Evolutionary conservation across 805 yeast genomes (phyloP).

Genomic region (Hanseniaspora thailandica): DNA sequence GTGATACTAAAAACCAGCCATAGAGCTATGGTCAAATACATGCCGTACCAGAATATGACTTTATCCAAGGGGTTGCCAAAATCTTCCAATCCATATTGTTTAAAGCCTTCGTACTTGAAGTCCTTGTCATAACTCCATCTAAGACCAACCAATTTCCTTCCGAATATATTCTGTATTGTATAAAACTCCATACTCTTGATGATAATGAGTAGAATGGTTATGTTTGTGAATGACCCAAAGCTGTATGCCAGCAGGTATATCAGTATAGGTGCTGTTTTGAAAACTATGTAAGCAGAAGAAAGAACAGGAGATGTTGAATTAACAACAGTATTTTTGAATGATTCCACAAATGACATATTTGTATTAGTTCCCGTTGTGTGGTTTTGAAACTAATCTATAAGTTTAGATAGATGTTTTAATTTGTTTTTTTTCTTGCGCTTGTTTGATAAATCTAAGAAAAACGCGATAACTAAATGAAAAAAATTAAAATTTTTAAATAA

Average conservation of each 20-base stretch:
- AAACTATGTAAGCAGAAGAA: conserved; percentile 24
- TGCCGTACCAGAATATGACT: conserved; percentile 13
- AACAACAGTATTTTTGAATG: conserved; percentile 26
- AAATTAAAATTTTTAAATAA: conserved; percentile 22
- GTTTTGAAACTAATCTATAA: too few species aligned
- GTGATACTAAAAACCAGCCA: conserved; percentile 69
- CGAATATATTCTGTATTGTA: conserved; percentile 84
- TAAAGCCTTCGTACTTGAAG: conserved; percentile 28
- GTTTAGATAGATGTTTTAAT: too few species aligned
- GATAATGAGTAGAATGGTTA: conserved; percentile 67
- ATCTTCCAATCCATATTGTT: conserved; percentile 33
- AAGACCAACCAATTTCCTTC: conserved; percentile 78
- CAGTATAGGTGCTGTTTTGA: conserved; percentile 26
- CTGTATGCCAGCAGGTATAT: conserved; percentile 24
- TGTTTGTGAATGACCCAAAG: conserved; percentile 24
- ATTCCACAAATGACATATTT: neutral
- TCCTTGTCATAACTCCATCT: conserved; percentile 88
- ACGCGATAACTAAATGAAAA: neutral
- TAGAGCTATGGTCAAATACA: conserved; percentile 60
- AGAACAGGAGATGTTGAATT: conserved; percentile 29
- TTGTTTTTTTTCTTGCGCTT: neutral
- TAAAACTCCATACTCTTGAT: conserved; percentile 83
- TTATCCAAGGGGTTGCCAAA: conserved; percentile 6
- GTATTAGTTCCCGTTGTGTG: too few species aligned
- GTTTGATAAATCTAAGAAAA: neutral